phyloP scores from a whole-genome alignment of 345 rosid species.

The Limnanthes douglasii region DNA sequence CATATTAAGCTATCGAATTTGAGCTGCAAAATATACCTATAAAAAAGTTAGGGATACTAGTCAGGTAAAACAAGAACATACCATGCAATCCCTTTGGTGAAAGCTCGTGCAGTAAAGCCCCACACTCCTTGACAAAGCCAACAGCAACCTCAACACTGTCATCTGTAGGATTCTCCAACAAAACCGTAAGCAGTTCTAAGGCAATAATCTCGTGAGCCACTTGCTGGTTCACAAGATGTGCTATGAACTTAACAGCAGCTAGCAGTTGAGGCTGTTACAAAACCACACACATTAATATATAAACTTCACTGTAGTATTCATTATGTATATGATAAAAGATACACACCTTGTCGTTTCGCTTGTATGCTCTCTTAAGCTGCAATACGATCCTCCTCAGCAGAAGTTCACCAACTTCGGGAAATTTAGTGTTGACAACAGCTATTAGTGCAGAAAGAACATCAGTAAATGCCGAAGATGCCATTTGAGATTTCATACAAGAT shows the following conservation, averaged over 20 bases:
- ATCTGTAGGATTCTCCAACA: constrained; percentile 70
- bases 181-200: constrained; percentile 55
- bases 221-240: constrained; percentile 90
- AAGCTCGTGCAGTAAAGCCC: constrained; percentile 80
- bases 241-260: constrained; percentile 90
- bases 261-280: constrained; percentile 69
- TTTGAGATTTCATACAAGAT: constrained; percentile 89
- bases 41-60: too few relatives aligned
- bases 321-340: background rate
- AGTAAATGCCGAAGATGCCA: constrained; percentile 91
- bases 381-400: constrained; percentile 67
- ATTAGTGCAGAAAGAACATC: constrained; percentile 82
- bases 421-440: constrained; percentile 75
- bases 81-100: constrained; percentile 86
- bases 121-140: constrained; percentile 84
- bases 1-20: too few relatives aligned
- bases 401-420: constrained; percentile 84
- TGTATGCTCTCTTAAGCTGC: constrained; percentile 92
- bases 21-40: too few relatives aligned
- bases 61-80: constrained; percentile 13
- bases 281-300: background rate
- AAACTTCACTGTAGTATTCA: too few relatives aligned
- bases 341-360: constrained; percentile 76
- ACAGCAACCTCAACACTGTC: constrained; percentile 97
- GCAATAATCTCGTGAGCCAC: constrained; percentile 83